phyloP scores from a whole-genome alignment of 2,329 filamentous ascomycete species.

The Clarireedia monteithiana region DNA sequence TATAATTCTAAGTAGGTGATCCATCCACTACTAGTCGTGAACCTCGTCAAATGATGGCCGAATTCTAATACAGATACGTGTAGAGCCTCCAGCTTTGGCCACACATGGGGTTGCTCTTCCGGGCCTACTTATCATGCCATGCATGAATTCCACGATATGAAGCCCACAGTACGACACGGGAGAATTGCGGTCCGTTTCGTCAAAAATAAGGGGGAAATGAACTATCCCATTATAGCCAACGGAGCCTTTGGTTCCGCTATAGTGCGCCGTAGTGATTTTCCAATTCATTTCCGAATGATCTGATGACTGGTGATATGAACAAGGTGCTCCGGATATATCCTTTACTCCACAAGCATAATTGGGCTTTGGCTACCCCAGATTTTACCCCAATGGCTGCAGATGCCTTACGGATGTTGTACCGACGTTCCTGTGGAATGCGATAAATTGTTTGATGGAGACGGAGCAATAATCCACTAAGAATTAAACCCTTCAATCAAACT shows the following conservation, averaged over 20 bases:
- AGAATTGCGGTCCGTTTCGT: no score
- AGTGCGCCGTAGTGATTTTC: neutral
- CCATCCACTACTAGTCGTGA: no score
- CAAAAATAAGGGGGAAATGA: no score
- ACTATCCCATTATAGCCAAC: no score
- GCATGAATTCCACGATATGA: no score
- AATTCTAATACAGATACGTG: no score
- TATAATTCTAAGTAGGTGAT: no score
- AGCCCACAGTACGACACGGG: no score
- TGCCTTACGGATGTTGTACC: slow-evolving; percentile 4
- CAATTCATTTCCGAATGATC: neutral
- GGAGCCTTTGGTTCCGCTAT: neutral
- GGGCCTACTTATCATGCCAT: no score
- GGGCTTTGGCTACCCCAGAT: neutral
- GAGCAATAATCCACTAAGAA: neutral
- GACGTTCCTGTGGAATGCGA: neutral
- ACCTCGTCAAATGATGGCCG: no score
- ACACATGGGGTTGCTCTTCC: no score
- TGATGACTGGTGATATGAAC: neutral
- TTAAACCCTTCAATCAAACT: neutral
- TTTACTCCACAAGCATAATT: neutral
- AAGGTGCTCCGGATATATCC: neutral
- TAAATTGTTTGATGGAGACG: neutral
- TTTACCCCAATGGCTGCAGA: neutral
- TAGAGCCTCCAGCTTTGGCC: no score